Evolutionary conservation across 164 flowering plant genomes (phyloP).

Genomic region (Taxillus chinensis): DNA sequence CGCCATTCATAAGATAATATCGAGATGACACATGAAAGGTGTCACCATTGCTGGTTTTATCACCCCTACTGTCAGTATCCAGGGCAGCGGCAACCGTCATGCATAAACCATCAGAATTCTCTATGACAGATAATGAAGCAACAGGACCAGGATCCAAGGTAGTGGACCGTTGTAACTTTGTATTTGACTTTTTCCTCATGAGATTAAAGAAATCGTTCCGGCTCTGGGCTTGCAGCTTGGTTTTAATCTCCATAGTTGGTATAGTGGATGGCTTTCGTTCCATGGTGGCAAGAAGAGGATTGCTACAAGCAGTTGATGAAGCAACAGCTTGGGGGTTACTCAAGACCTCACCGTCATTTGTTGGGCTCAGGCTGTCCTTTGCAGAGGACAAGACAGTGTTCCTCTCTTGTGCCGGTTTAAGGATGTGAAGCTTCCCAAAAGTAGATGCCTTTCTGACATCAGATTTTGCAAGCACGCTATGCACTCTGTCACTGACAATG

Average conservation of each 20-base stretch:
- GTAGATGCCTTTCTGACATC: conserved; percentile 50
- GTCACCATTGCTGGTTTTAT: background rate
- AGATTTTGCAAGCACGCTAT: conserved; percentile 25
- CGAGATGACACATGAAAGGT: background rate
- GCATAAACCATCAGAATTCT: conserved; percentile 20
- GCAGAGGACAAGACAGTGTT: conserved; percentile 41
- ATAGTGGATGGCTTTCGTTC: conserved; percentile 43
- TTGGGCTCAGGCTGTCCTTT: conserved; percentile 43
- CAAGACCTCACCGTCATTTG: conserved; percentile 24
- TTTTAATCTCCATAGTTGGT: too few relatives aligned
- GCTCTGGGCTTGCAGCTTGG: conserved; percentile 51
- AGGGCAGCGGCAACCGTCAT: background rate
- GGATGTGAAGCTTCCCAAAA: conserved; percentile 58
- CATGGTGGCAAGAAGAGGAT: conserved; percentile 20
- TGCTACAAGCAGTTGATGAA: conserved; percentile 24
- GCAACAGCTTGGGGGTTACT: conserved; percentile 22
- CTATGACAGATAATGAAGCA: conserved; percentile 19
- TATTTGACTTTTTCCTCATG: conserved; percentile 53
- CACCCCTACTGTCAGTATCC: conserved; percentile 7
- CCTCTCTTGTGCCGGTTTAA: conserved; percentile 52
- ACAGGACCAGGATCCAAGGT: conserved; percentile 25
- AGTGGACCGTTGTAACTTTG: conserved; percentile 17
- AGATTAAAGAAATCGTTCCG: conserved; percentile 76
- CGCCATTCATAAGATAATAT: background rate
- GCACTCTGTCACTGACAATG: conserved; percentile 34